Evolutionary conservation across 768 basidiomycete genomes (phyloP), one percentile per base, ranked within the genome.

Genomic region (Neoboletus brunneissimus): DNA sequence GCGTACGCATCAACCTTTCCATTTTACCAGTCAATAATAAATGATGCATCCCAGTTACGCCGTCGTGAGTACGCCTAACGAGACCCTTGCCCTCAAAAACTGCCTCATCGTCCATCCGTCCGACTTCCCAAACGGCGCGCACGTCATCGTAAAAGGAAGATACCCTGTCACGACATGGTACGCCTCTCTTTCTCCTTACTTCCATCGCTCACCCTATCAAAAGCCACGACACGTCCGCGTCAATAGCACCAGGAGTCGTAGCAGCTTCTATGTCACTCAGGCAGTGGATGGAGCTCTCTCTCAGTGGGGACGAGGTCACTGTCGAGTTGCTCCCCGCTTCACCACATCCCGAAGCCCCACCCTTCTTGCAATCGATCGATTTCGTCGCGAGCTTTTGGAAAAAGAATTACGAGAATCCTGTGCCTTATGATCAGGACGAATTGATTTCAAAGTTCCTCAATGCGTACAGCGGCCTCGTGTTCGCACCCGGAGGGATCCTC

Each of bases 281-380:
- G 11, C 86, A 91, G 74, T 99, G 94, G 94, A 88, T 94, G 42
- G 87, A 87, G 6, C 79, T 98, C 8, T 93, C 93, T 16, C 72
- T 88, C 40, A 72, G 77, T 3, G 93, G 93, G 0, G 94, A 97
- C 67, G 67, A 77, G 15, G 88, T 91, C 51, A 81, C 86, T 16
- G 79, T 96, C 38, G 85, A 89, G 53, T 72, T 81, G 2, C 78
- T 91, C 22, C 71, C 66, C 18, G 27, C 67, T 4, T 77, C 82
- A 16, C 68, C 80, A 8, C 76, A 82, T 31, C 80, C 82, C 0
- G 76, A 80, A 48, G 75, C 81, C 11, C 81, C 83, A 16, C 72
- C 83, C 7, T 95, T 84, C 70, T 77, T 96, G 16, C 83, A 88
- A 61, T 86, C 85, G 4, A 74, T 96, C 52, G 91, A 96, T 67